A percentile compares a stretch with the other conserved stretches of the same genome.
phyloP scores from a whole-genome alignment of 2,329 filamentous ascomycete species.

The Pyrenochaeta sp. region DNA sequence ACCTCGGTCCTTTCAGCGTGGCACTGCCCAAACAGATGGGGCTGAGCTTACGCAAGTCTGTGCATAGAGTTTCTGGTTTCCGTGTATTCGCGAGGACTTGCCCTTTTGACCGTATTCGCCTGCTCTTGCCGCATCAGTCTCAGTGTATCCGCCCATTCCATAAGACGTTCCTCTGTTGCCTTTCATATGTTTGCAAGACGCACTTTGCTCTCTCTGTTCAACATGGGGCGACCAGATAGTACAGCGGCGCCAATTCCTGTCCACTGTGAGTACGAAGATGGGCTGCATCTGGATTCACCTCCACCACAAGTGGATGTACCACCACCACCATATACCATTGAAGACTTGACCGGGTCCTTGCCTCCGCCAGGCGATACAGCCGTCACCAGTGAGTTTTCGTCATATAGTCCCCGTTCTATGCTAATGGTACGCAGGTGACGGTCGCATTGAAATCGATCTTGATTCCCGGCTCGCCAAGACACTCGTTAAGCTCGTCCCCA shows the following conservation, averaged over 20 bases:
- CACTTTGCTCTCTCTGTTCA: not conserved
- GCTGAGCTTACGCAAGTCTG: too few relatives aligned
- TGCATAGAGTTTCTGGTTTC: too few relatives aligned
- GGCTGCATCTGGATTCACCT: conserved; percentile 1
- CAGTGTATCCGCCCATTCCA: not conserved
- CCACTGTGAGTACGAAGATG: conserved; percentile 1
- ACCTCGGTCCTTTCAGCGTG: too few relatives aligned
- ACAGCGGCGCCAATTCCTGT: conserved; percentile 2
- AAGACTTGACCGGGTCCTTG: conserved; percentile 5
- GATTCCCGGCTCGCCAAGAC: conserved; percentile 28
- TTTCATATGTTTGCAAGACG: not conserved
- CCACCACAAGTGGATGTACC: not conserved
- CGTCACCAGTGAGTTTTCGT: conserved; percentile 10
- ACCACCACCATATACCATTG: conserved; percentile 1
- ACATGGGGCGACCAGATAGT: not conserved
- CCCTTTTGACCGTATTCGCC: not conserved
- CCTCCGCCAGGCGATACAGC: conserved; percentile 19
- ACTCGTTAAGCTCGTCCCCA: conserved; percentile 28
- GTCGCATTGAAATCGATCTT: conserved; percentile 37
- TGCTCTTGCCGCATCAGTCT: not conserved
- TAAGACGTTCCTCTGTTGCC: not conserved
- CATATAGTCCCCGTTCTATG: not conserved
- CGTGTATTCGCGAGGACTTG: too few relatives aligned
- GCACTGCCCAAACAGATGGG: too few relatives aligned
- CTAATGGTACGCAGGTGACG: conserved; percentile 25